A percentile compares a stretch with the other conserved stretches of the same genome.
Evolutionary conservation across 352 stramenopile genomes (phyloP).

Genomic region (Globisporangium polare): DNA sequence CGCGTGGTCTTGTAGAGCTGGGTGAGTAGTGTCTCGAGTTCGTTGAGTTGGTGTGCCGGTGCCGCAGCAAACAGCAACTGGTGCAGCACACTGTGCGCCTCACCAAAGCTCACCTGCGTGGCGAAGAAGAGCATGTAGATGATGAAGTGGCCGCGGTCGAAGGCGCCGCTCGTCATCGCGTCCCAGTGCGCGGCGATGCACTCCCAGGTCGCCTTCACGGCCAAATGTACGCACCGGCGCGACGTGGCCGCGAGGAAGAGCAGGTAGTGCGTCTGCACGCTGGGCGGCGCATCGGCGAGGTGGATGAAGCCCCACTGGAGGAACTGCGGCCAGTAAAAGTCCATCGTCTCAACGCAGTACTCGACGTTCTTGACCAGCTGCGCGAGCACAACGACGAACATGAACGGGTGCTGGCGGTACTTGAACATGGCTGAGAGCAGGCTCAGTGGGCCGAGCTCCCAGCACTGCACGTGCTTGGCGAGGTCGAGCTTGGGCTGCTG

Average conservation of each 20-base stretch:
- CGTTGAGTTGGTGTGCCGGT: constrained; percentile 36
- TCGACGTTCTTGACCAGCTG: constrained; percentile 60
- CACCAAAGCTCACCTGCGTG: constrained; percentile 55
- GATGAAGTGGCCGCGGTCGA: constrained; percentile 42
- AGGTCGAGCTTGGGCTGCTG: constrained; percentile 44
- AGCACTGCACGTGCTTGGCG: constrained; percentile 32
- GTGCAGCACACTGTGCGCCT: constrained; percentile 36
- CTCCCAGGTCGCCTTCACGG: constrained; percentile 59
- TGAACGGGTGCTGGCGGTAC: constrained; percentile 63
- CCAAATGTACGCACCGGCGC: constrained; percentile 51
- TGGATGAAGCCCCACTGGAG: constrained; percentile 62
- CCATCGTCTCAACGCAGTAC: constrained; percentile 46
- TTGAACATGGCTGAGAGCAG: constrained; percentile 62
- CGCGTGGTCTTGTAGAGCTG: constrained; percentile 41
- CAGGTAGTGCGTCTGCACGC: constrained; percentile 58
- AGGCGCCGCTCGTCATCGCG: constrained; percentile 38
- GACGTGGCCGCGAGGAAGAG: constrained; percentile 51
- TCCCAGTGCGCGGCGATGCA: constrained; percentile 64
- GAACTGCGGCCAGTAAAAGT: constrained; percentile 71
- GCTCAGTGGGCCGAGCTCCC: constrained; percentile 40
- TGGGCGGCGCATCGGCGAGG: constrained; percentile 36
- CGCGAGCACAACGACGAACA: constrained; percentile 62
- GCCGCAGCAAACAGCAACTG: constrained; percentile 41
- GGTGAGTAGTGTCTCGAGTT: constrained; percentile 32
- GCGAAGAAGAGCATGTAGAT: constrained; percentile 62